Percentiles rank a stretch among this genome's conserved stretches.
These are phyloP conservation scores for Chaetoceros muelleri DNA, from an alignment of 108 stramenopile genomes.

Conservation along the genomic window DNA sequence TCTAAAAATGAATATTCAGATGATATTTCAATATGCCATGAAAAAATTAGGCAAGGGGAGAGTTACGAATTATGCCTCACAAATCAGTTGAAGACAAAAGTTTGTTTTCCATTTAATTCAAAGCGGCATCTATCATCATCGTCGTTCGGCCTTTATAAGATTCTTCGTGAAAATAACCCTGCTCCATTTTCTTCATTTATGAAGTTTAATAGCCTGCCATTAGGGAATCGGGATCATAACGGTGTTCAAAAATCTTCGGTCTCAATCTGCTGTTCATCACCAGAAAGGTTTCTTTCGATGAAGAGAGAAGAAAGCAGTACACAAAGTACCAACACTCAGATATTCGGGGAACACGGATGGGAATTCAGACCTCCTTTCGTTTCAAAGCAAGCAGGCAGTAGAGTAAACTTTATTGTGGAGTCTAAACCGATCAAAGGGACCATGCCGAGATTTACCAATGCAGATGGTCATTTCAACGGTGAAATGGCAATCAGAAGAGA, in stretches of 20 bases:
- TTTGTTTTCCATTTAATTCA: conserved; percentile 5
- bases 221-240: background rate
- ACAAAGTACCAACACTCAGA: background rate
- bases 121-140: conserved; percentile 12
- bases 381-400: background rate
- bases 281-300: conserved; percentile 87
- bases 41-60: conserved; percentile 76
- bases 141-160: conserved; percentile 60
- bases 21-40: conserved; percentile 57
- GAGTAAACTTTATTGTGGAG: conserved; percentile 52
- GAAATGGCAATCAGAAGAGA: conserved; percentile 31
- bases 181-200: conserved; percentile 89
- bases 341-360: conserved; percentile 2
- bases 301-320: conserved; percentile 15
- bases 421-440: conserved; percentile 98
- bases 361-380: background rate
- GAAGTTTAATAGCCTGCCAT: conserved; percentile 15
- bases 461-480: conserved; percentile 18
- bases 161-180: conserved; percentile 72
- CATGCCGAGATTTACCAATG: conserved; percentile 36
- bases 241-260: conserved; percentile 14
- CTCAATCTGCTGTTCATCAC: conserved; percentile 89
- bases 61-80: conserved; percentile 93
- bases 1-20: conserved; percentile 33
- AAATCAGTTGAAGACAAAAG: conserved; percentile 56